A percentile compares a stretch with the other conserved stretches of the same genome.
Conservation (phyloP, 179 eudicot genomes). For the Gypsophila paniculata region DNA sequence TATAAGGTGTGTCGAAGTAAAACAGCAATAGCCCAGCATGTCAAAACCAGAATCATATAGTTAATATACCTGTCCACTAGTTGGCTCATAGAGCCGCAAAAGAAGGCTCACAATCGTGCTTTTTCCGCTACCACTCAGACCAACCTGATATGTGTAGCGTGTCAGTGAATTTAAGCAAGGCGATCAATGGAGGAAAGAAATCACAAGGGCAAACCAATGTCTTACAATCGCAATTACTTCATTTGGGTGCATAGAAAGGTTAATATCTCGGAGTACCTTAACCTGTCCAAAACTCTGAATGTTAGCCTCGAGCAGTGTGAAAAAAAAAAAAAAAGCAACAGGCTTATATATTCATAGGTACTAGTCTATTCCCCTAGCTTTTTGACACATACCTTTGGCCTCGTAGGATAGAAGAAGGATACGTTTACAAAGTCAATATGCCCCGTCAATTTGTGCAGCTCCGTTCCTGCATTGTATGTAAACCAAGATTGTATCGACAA, state of each 20-base stretch:
- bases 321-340: not conserved
- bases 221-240: slow-evolving; percentile 90
- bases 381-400: slow-evolving; percentile 48
- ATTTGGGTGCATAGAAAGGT: slow-evolving; percentile 60
- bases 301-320: slow-evolving; percentile 20
- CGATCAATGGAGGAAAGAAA: not conserved
- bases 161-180: not conserved
- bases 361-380: not conserved
- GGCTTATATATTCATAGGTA: not conserved
- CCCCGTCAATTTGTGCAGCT: slow-evolving; percentile 56
- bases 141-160: slow-evolving; percentile 50
- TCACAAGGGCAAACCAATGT: not conserved
- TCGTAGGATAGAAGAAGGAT: slow-evolving; percentile 67
- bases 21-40: not conserved
- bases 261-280: slow-evolving; percentile 55
- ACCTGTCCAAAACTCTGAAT: slow-evolving; percentile 46
- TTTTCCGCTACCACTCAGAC: slow-evolving; percentile 97
- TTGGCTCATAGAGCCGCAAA: slow-evolving; percentile 91
- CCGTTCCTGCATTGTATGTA: slow-evolving; percentile 49
- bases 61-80: slow-evolving; percentile 65
- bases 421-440: slow-evolving; percentile 68
- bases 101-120: slow-evolving; percentile 91
- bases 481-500: not conserved
- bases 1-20: too few species aligned
- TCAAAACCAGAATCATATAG: not conserved